A percentile compares a stretch with the other conserved stretches of the same genome.
Evolutionary conservation across 1,139 yeast genomes (phyloP).

Genomic region (Saccharomyces hybrid): DNA sequence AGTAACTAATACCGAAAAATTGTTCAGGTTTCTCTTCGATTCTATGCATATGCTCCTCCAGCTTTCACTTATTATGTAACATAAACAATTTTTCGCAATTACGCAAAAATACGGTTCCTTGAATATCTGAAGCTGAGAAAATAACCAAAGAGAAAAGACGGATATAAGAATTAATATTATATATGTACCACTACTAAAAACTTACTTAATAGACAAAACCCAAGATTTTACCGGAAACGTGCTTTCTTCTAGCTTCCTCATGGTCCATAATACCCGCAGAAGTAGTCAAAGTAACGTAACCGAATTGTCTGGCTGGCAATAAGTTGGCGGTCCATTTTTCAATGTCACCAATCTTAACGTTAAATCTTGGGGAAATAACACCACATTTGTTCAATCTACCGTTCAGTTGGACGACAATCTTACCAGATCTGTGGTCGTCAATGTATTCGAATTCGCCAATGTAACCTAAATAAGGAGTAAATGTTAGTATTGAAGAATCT

Average conservation of each 20-base stretch:
- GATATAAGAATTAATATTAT: background rate
- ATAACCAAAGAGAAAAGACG: background rate
- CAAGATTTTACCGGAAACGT: slow-evolving; percentile 95
- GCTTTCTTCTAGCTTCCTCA: slow-evolving; percentile 99
- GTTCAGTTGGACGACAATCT: slow-evolving; percentile 91
- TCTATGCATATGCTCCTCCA: background rate
- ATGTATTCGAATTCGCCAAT: slow-evolving; percentile 98
- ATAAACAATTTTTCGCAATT: background rate
- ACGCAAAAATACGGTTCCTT: background rate
- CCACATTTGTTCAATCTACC: slow-evolving; percentile 99
- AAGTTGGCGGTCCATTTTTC: slow-evolving; percentile 98
- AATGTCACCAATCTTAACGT: slow-evolving; percentile 85
- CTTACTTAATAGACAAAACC: slow-evolving; percentile 79
- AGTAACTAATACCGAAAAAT: background rate
- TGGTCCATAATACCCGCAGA: slow-evolving; percentile 99
- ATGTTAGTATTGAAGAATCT: slow-evolving; percentile 25
- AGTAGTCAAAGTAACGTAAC: slow-evolving; percentile 93
- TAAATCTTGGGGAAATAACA: slow-evolving; percentile 97
- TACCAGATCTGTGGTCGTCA: slow-evolving; percentile 98
- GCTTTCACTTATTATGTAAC: background rate
- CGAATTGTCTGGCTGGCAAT: slow-evolving; percentile 98
- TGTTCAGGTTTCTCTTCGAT: background rate
- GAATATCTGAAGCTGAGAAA: background rate
- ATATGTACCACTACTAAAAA: background rate
- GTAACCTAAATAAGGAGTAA: slow-evolving; percentile 49